phyloP scores from a whole-genome alignment of 768 basidiomycete genomes.

The Tulasnella sp. region DNA sequence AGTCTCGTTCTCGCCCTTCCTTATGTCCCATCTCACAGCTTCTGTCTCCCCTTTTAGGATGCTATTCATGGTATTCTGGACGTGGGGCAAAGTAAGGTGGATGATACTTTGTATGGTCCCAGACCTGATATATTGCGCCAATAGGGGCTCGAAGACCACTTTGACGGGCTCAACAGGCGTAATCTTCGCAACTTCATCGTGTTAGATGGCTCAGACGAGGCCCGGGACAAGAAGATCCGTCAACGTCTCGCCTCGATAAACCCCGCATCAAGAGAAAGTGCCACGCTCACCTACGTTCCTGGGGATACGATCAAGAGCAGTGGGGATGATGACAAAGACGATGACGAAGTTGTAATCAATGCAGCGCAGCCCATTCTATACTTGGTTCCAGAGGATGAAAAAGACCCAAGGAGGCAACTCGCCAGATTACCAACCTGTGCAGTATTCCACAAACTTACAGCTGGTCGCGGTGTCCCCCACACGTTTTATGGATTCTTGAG shows the following conservation, averaged over 20 bases:
- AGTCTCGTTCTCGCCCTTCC: conserved; percentile 18
- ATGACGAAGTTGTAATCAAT: conserved; percentile 18
- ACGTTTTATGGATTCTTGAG: conserved; percentile 52
- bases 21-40: background rate
- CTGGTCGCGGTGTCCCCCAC: conserved; percentile 48
- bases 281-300: background rate
- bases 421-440: conserved; percentile 41
- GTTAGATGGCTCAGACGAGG: conserved; percentile 21
- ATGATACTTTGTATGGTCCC: background rate
- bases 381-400: conserved; percentile 22
- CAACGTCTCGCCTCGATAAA: background rate
- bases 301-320: conserved; percentile 2
- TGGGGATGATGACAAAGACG: conserved; percentile 15
- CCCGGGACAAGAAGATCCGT: conserved; percentile 15
- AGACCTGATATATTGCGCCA: background rate
- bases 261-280: background rate
- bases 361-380: conserved; percentile 19
- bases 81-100: conserved; percentile 42
- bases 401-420: conserved; percentile 23
- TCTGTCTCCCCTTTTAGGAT: conserved; percentile 25
- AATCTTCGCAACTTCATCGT: conserved; percentile 45
- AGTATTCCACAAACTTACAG: conserved; percentile 44
- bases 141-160: conserved; percentile 45
- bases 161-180: conserved; percentile 43
- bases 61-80: conserved; percentile 47